Evolutionary conservation across 2,329 filamentous ascomycete genomes (phyloP).

Genomic region (Apiospora phragmitis): DNA sequence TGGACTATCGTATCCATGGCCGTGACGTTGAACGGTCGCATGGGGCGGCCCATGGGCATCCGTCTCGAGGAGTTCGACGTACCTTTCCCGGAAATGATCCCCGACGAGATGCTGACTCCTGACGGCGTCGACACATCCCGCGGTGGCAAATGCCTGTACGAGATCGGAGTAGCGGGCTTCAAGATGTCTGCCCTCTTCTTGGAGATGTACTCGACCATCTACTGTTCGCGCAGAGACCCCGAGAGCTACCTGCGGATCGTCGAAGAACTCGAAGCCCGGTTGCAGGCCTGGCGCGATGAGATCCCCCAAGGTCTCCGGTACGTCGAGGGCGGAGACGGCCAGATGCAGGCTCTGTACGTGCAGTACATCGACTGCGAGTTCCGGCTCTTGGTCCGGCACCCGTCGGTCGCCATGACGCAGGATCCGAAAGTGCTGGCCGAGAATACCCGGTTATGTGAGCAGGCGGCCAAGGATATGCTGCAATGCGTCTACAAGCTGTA

Average conservation of each 20-base stretch:
- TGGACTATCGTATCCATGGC: slow-evolving; percentile 70
- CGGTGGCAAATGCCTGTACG: slow-evolving; percentile 63
- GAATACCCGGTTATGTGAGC: slow-evolving; percentile 66
- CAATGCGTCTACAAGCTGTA: slow-evolving; percentile 59
- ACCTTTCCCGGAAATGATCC: slow-evolving; percentile 70
- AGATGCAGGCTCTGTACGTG: slow-evolving; percentile 55
- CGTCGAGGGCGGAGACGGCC: slow-evolving; percentile 43
- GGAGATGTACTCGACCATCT: slow-evolving; percentile 76
- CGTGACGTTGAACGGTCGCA: slow-evolving; percentile 70
- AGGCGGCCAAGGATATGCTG: slow-evolving; percentile 65
- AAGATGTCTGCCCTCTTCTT: slow-evolving; percentile 67
- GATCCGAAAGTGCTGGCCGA: slow-evolving; percentile 59
- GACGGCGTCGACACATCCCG: slow-evolving; percentile 58
- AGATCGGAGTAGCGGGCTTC: slow-evolving; percentile 65
- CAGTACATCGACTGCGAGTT: slow-evolving; percentile 58
- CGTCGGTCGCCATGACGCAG: slow-evolving; percentile 56
- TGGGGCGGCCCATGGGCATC: slow-evolving; percentile 76
- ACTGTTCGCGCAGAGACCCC: slow-evolving; percentile 65
- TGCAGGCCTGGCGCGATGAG: slow-evolving; percentile 62
- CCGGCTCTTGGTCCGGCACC: slow-evolving; percentile 60
- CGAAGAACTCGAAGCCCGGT: slow-evolving; percentile 63
- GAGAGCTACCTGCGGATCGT: slow-evolving; percentile 65
- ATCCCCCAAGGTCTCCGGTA: slow-evolving; percentile 61
- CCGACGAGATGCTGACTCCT: slow-evolving; percentile 70
- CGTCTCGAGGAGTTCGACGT: slow-evolving; percentile 75